phyloP scores from a whole-genome alignment of 164 flowering plant species.

The Amborella trichopoda region DNA sequence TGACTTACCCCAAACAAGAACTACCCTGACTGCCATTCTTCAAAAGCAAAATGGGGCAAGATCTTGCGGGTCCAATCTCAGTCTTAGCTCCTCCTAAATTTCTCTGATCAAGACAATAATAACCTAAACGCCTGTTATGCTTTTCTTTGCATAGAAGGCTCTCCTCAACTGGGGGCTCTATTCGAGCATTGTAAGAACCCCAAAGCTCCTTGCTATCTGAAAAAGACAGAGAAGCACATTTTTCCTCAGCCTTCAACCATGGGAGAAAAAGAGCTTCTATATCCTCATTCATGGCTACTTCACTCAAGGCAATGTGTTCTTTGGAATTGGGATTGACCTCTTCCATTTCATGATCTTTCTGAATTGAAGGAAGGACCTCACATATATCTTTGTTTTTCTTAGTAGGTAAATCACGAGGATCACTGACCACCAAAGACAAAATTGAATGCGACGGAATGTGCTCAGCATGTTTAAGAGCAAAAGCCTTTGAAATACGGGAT shows the following conservation, averaged over 20 bases:
- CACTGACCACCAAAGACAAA: slow-evolving; percentile 44
- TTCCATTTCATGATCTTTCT: slow-evolving; percentile 6
- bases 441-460: slow-evolving; percentile 33
- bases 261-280: slow-evolving; percentile 11
- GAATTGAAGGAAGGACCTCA: slow-evolving; percentile 8
- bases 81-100: slow-evolving; percentile 9
- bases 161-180: slow-evolving; percentile 58
- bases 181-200: slow-evolving; percentile 21
- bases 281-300: slow-evolving; percentile 5
- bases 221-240: slow-evolving; percentile 2
- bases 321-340: slow-evolving; percentile 10
- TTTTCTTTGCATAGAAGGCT: slow-evolving; percentile 43
- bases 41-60: slow-evolving; percentile 66
- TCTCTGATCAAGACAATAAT: slow-evolving; percentile 26
- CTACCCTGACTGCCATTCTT: slow-evolving; percentile 19
- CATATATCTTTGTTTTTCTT: slow-evolving; percentile 11
- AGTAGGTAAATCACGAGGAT: slow-evolving; percentile 44
- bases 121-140: slow-evolving; percentile 36
- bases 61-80: slow-evolving; percentile 20
- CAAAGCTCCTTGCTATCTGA: slow-evolving; percentile 36
- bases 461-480: slow-evolving; percentile 29
- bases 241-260: slow-evolving; percentile 14
- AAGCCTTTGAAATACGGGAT: slow-evolving; percentile 8
- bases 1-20: slow-evolving; percentile 13
- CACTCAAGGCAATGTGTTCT: slow-evolving; percentile 5